Conservation (phyloP, 306 rosid genomes). For the Prunus mira region DNA sequence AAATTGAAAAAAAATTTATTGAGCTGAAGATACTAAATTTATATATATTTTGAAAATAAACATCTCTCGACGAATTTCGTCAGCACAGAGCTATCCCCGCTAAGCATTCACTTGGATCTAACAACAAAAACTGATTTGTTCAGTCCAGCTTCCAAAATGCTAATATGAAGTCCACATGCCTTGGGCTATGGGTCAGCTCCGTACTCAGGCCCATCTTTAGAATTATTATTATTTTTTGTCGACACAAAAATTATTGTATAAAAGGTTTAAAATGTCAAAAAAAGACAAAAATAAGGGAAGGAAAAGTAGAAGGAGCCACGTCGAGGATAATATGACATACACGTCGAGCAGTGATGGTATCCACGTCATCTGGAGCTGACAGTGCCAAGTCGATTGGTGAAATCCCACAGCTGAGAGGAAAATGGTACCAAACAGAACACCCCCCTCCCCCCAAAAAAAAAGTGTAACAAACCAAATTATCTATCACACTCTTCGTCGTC, state of each 20-base stretch:
- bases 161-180: neutral
- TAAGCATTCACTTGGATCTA: slow-evolving; percentile 17
- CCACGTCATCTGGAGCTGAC: slow-evolving; percentile 18
- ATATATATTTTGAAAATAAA: no score
- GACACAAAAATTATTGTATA: neutral
- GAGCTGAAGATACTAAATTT: no score
- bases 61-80: no score
- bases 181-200: no score
- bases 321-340: neutral
- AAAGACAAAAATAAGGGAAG: neutral
- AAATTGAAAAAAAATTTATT: no score
- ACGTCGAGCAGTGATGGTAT: slow-evolving; percentile 1
- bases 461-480: neutral
- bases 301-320: neutral
- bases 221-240: no score
- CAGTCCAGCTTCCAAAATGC: slow-evolving; percentile 91
- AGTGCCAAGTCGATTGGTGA: slow-evolving; percentile 4
- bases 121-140: slow-evolving; percentile 76
- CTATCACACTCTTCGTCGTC: neutral
- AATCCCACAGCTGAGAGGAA: neutral
- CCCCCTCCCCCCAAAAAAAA: neutral
- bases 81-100: no score
- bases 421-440: neutral
- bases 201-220: no score
- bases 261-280: no score